Base-by-base conservation (phyloP, 345 rosid genomes). In the Tarenaya hassleriana region DNA sequence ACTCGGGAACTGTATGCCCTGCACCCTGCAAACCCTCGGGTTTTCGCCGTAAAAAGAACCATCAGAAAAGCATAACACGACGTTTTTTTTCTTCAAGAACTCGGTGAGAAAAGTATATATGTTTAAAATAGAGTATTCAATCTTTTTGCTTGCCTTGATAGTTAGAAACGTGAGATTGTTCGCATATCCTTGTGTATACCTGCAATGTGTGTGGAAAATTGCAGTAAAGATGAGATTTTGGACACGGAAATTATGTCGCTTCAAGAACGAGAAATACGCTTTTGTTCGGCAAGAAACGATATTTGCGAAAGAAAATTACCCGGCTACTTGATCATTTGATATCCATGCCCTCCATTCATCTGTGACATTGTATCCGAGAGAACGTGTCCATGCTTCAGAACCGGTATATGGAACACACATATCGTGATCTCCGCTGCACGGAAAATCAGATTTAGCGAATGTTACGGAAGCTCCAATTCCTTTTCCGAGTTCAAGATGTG, bases 341-440 rank as follows among this genome's bases (percentile, higher is more conserved):
- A 50, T 41, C 98, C 98, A 91, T 39, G 92, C 68, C 65, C 98
- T 75, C 96, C 98, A 87, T 69, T 81, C 79, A 52, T 91, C 95
- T 14, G 76, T 66, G 39, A 81, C 63, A 24, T 71, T 66, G 50
- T 87, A 87, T 55, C 95, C 95, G 63, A 91, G 29, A 0, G 98
- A 76, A 60, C 75, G 73, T 8, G 96, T 91, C 96, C 95, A 87
- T 47, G 96, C 98, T 72, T 87, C 71, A 32, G 81, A 82, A 1
- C 98, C 95, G 0, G 98, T 87, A 69, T 64, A 91, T 2, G 98
- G 98, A 52, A 91, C 84, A 38, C 95, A 87, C 96, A 91, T 79
- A 61, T 84, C 96, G 46, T 91, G 96, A 77, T 91, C 98, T 45
- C 92, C 98, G 4, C 96, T 91, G 68, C 68, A 60, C 13, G 13